Conservation (phyloP, 2,329 filamentous ascomycete genomes). For the Beauveria australis region DNA sequence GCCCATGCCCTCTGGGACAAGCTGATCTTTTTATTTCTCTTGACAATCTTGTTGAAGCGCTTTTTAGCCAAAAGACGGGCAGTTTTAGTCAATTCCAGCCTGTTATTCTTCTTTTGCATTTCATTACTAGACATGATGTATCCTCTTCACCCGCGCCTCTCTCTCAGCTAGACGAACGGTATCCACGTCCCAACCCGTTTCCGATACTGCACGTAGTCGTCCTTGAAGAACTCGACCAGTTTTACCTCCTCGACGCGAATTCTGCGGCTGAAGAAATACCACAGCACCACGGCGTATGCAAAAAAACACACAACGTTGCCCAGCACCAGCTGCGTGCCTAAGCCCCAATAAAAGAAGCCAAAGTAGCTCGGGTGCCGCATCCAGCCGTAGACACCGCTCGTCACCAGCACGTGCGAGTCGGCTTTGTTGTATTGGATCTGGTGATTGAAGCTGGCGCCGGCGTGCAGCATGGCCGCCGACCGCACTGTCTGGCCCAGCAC, state of each 20-base stretch:
- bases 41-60: background rate
- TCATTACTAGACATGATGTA: background rate
- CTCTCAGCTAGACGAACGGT: slow-evolving; percentile 45
- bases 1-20: slow-evolving; percentile 14
- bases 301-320: slow-evolving; percentile 75
- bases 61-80: background rate
- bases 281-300: slow-evolving; percentile 67
- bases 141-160: no score
- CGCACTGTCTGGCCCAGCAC: slow-evolving; percentile 65
- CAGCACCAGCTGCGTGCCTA: slow-evolving; percentile 87
- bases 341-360: slow-evolving; percentile 96
- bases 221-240: slow-evolving; percentile 73
- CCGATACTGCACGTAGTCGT: slow-evolving; percentile 70
- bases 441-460: slow-evolving; percentile 88
- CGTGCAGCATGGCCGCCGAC: slow-evolving; percentile 79
- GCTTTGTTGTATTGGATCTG: slow-evolving; percentile 65
- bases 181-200: slow-evolving; percentile 68
- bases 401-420: slow-evolving; percentile 70
- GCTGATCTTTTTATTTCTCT: background rate
- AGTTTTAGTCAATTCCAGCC: background rate
- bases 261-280: slow-evolving; percentile 72
- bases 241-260: slow-evolving; percentile 73
- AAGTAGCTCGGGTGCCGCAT: slow-evolving; percentile 90
- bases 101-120: background rate
- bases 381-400: slow-evolving; percentile 65